These are phyloP conservation scores for Cordia subcordata DNA, from an alignment of 257 asterid species.

Conservation along the genomic window DNA sequence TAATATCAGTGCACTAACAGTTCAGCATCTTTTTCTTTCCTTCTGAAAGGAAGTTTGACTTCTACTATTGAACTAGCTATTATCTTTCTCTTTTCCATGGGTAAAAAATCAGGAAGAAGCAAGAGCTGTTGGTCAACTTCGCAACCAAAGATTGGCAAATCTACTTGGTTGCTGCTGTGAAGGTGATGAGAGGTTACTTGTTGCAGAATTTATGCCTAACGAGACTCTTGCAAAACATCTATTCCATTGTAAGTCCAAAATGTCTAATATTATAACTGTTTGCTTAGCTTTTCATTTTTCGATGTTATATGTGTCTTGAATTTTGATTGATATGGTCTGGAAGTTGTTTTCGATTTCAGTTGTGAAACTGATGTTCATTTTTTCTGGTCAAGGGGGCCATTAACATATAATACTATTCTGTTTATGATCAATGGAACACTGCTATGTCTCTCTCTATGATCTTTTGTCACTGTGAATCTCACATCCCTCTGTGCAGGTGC, in stretches of 20 bases:
- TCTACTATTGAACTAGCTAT: not conserved
- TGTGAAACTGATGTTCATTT: too few relatives aligned
- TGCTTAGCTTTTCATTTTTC: not conserved
- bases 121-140: constrained; percentile 83
- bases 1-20: too few relatives aligned
- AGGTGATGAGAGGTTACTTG: constrained; percentile 11
- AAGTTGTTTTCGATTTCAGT: too few relatives aligned
- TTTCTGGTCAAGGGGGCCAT: too few relatives aligned
- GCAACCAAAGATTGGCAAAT: constrained; percentile 74
- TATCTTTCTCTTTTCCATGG: constrained; percentile 5
- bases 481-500: too few relatives aligned
- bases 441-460: too few relatives aligned
- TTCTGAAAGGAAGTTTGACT: not conserved
- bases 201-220: constrained; percentile 8
- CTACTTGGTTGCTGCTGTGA: constrained; percentile 32
- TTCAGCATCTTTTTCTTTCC: not conserved
- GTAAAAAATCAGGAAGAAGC: constrained; percentile 76
- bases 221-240: constrained; percentile 63
- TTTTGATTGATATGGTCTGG: not conserved
- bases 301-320: not conserved
- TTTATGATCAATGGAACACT: too few relatives aligned
- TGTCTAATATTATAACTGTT: not conserved
- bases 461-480: too few relatives aligned
- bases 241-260: constrained; percentile 90
- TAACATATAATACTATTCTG: too few relatives aligned